A percentile compares a stretch with the other conserved stretches of the same genome.
Conservation (phyloP, 202 grass and related monocot genomes). For the Hordeum pubiflorum region DNA sequence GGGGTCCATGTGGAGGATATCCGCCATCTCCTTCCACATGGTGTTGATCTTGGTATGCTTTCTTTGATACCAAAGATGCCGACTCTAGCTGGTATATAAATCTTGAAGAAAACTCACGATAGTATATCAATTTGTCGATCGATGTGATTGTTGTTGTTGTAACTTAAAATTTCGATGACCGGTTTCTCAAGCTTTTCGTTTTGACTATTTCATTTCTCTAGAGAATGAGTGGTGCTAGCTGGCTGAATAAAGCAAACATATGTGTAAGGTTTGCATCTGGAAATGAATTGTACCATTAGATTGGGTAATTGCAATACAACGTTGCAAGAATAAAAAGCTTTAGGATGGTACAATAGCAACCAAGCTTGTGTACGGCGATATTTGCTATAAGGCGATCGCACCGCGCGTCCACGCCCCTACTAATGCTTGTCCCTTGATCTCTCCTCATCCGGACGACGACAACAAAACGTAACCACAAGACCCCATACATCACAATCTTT, state of each 20-base stretch:
- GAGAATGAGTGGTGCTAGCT: slow-evolving; percentile 14
- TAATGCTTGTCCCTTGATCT: too few relatives aligned
- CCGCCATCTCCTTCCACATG: slow-evolving; percentile 31
- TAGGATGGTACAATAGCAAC: too few relatives aligned
- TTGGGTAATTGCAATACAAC: too few relatives aligned
- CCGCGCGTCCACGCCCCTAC: too few relatives aligned
- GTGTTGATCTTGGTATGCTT: slow-evolving; percentile 41
- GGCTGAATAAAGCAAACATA: slow-evolving; percentile 39
- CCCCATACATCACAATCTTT: too few relatives aligned
- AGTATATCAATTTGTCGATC: neutral
- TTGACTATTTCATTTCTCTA: neutral
- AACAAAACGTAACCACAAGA: too few relatives aligned
- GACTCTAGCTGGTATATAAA: slow-evolving; percentile 5
- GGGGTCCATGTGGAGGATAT: slow-evolving; percentile 29
- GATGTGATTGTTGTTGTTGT: slow-evolving; percentile 22
- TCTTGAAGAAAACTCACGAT: neutral
- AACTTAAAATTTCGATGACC: slow-evolving; percentile 15
- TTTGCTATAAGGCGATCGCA: too few relatives aligned
- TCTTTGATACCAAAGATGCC: slow-evolving; percentile 26
- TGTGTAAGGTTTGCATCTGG: neutral
- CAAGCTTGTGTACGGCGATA: too few relatives aligned
- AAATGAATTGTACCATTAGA: neutral
- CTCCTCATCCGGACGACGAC: too few relatives aligned
- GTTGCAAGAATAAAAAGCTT: too few relatives aligned
- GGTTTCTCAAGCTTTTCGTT: slow-evolving; percentile 20